A percentile compares a stretch with the other conserved stretches of the same genome.
These are phyloP conservation scores for Saccharomycodes ludwigii DNA, from an alignment of 805 yeast genomes.

Conservation along the genomic window DNA sequence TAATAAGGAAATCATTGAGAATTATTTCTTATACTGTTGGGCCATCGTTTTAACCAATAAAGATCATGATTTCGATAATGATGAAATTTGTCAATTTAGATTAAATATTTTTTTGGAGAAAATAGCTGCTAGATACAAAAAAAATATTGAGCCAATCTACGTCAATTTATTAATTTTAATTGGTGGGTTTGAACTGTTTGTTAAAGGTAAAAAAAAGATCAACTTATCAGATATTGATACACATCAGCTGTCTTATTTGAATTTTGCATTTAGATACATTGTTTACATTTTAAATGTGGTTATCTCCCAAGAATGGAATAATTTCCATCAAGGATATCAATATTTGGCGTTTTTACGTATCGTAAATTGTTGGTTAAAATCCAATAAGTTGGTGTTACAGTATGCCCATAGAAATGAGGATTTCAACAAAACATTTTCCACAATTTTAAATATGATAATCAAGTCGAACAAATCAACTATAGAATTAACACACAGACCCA, in stretches of 20 bases:
- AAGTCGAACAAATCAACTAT: conserved; percentile 9
- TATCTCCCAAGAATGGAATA: conserved; percentile 19
- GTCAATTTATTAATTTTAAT: conserved; percentile 14
- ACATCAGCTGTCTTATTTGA: conserved; percentile 18
- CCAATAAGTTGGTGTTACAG: conserved; percentile 31
- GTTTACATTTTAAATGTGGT: conserved; percentile 23
- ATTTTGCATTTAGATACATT: conserved; percentile 30
- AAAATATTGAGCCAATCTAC: conserved; percentile 16
- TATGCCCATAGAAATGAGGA: conserved; percentile 21
- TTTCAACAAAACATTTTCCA: conserved; percentile 22
- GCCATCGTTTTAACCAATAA: conserved; percentile 14
- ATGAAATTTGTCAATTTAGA: conserved; percentile 11
- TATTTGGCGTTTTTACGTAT: conserved; percentile 34
- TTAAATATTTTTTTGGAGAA: conserved; percentile 12
- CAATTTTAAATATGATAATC: conserved; percentile 20
- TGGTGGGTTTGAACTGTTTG: conserved; percentile 20
- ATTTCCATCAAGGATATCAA: conserved; percentile 11
- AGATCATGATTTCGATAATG: conserved; percentile 6
- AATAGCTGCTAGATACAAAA: conserved; percentile 16
- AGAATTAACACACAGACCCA: conserved; percentile 27
- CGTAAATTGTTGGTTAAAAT: conserved; percentile 44
- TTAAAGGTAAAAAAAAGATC: conserved; percentile 2
- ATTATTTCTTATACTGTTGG: conserved; percentile 20
- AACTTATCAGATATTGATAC: conserved; percentile 8
- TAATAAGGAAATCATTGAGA: conserved; percentile 22